phyloP scores from a whole-genome alignment of 768 basidiomycete genomes.

The Coprinopsis cinerea region DNA sequence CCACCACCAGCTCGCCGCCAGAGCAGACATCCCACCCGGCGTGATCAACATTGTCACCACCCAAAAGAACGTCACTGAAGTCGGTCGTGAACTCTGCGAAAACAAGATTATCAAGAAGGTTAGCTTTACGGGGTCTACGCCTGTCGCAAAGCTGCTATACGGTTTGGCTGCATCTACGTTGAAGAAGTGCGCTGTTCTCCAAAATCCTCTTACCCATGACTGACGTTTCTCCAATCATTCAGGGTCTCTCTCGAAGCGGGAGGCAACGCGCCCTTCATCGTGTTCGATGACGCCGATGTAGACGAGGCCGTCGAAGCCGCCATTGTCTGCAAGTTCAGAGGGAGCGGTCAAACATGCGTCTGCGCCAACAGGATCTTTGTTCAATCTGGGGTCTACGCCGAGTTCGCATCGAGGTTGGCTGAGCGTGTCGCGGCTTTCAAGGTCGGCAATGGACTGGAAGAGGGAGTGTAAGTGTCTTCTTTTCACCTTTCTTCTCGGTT shows the following conservation, averaged over 20 bases:
- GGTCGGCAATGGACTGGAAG: constrained; percentile 82
- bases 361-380: constrained; percentile 92
- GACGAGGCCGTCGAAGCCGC: constrained; percentile 85
- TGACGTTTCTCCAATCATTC: constrained; percentile 5
- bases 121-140: constrained; percentile 85
- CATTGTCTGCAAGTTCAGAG: constrained; percentile 73
- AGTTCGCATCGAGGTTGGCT: constrained; percentile 83
- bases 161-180: constrained; percentile 68
- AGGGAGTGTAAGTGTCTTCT: constrained; percentile 51
- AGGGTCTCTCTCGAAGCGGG: constrained; percentile 80
- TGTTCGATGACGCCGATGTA: constrained; percentile 94
- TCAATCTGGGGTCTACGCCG: constrained; percentile 85
- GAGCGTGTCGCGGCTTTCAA: constrained; percentile 81
- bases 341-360: constrained; percentile 78
- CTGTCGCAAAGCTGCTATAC: constrained; percentile 72
- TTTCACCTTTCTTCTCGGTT: neutral
- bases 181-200: constrained; percentile 57
- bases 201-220: neutral
- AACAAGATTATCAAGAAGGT: constrained; percentile 83
- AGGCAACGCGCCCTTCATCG: constrained; percentile 94
- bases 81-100: constrained; percentile 93
- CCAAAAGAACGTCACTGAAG: constrained; percentile 74
- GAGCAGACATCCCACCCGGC: constrained; percentile 92
- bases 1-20: constrained; percentile 55
- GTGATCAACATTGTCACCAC: constrained; percentile 95